Conservation (phyloP, 495 filamentous ascomycete genomes). For the Trichoderma orchidacearum region DNA sequence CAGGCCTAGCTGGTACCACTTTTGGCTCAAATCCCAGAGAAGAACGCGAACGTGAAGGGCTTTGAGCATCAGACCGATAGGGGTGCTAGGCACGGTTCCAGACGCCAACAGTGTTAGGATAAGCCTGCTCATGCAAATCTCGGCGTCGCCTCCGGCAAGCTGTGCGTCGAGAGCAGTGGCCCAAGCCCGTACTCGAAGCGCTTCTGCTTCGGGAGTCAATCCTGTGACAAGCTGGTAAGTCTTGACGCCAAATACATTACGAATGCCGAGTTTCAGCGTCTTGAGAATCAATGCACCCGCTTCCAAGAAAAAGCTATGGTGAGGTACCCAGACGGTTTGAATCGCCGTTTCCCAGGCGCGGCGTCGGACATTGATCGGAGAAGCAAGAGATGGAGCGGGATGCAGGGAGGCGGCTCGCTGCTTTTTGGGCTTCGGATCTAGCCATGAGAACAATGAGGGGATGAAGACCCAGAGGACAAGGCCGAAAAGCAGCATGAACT, state of each 20-base stretch:
- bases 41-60: constrained; percentile 82
- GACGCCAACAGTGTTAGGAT: constrained; percentile 81
- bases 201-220: constrained; percentile 72
- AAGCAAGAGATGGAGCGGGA: constrained; percentile 56
- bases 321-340: constrained; percentile 88
- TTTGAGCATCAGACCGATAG: constrained; percentile 78
- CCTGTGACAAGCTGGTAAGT: constrained; percentile 68
- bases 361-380: constrained; percentile 71
- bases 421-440: constrained; percentile 25
- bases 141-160: constrained; percentile 81
- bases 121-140: constrained; percentile 78
- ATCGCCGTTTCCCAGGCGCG: constrained; percentile 92
- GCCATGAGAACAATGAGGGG: constrained; percentile 47
- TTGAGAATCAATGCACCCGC: constrained; percentile 68
- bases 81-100: constrained; percentile 73
- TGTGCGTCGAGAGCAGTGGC: constrained; percentile 90
- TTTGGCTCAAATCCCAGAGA: constrained; percentile 61
- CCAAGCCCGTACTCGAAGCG: constrained; percentile 83
- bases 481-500: constrained; percentile 49
- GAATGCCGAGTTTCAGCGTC: constrained; percentile 65
- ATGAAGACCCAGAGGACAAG: constrained; percentile 54
- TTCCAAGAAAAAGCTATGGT: constrained; percentile 73
- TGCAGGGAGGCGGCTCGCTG: constrained; percentile 22
- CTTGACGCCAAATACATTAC: constrained; percentile 62
- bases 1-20: constrained; percentile 45